phyloP scores from a whole-genome alignment of 2,329 filamentous ascomycete species.

The Exophiala xenobiotica region DNA sequence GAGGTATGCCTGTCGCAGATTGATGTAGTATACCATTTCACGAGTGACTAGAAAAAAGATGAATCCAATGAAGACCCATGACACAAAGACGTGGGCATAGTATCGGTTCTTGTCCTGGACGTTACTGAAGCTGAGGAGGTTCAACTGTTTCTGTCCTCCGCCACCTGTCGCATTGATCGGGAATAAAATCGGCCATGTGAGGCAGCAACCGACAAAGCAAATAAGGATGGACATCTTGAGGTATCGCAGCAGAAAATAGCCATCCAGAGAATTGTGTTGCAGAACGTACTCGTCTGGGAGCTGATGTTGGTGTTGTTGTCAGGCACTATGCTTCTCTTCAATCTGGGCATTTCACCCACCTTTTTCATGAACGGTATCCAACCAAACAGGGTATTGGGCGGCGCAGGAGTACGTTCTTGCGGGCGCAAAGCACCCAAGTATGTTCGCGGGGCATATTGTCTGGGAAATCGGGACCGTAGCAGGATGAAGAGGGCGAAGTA shows the following conservation, averaged over 20 bases:
- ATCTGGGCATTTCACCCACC: constrained; percentile 38
- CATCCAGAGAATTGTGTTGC: constrained; percentile 88
- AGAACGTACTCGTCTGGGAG: constrained; percentile 74
- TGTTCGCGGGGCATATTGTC: constrained; percentile 57
- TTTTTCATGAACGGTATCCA: constrained; percentile 69
- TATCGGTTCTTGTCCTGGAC: constrained; percentile 66
- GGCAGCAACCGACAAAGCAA: constrained; percentile 76
- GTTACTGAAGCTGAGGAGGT: constrained; percentile 78
- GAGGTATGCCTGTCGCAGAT: constrained; percentile 87
- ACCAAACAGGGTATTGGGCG: constrained; percentile 63
- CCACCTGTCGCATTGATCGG: constrained; percentile 85
- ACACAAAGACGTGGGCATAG: constrained; percentile 78
- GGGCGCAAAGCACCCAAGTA: constrained; percentile 54
- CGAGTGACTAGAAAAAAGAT: constrained; percentile 84
- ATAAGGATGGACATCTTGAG: constrained; percentile 75
- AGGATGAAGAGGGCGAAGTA: constrained; percentile 53
- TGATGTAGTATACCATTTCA: constrained; percentile 89
- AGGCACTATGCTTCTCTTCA: neutral
- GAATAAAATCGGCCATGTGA: constrained; percentile 87
- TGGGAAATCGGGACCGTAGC: constrained; percentile 48
- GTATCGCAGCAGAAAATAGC: constrained; percentile 86
- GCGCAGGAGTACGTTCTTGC: constrained; percentile 56
- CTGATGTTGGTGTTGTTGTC: constrained; percentile 14
- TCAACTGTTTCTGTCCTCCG: constrained; percentile 62
- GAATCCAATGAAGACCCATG: constrained; percentile 82